Evolutionary conservation across 1,284 basidiomycete species (phyloP), one percentile per base, ranked within the genome.

Genomic region (Cryptococcus sp.): DNA sequence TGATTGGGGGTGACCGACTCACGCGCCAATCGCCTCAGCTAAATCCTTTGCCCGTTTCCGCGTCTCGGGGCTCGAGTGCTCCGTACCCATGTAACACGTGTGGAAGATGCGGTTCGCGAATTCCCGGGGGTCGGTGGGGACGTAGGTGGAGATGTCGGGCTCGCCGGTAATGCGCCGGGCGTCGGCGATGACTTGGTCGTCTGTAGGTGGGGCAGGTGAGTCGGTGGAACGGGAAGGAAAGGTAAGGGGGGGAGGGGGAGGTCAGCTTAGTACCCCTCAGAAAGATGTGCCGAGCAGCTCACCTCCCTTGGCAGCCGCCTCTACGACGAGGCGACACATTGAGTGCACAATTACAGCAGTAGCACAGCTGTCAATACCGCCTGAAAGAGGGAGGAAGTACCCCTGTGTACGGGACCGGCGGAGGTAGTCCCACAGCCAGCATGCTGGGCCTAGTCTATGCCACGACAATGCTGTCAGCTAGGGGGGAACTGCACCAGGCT

Each of bases 351-450:
- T 98, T 40, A 89, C 85, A 0, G 95, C 88, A 0, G 96, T 98
- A 1, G 96, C 92, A 68, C 95, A 98, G 67, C 89, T 92, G 73
- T 98, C 95, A 59, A 98, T 94, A 12, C 95, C 96, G n/a, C 96
- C 95, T 53, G 91, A 95, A 6, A 99, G 82, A 1, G 96, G 96
- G 24, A 98, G 79, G 72, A 98, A 98, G 79, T 94, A 98, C 1
- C 96, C 95, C 67, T 95, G 91, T 0, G 89, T 92, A 4, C 91
- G 82, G 13, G 95, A 98, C 39, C 95, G 86, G 24, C 95, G 83
- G 40, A 99, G 83, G 70, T 98, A 98, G 76, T 99, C 96, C 96
- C 95, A 99, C 8, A 99, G 82, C 95, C 95, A 99, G 73, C 95
- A 98, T 4, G 95, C 96, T 1, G 95, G 95, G 5, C 95, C 96